Evolutionary conservation across 352 stramenopile genomes (phyloP), one percentile per base, ranked within the genome.

Genomic region (Phytopythium aichiense): DNA sequence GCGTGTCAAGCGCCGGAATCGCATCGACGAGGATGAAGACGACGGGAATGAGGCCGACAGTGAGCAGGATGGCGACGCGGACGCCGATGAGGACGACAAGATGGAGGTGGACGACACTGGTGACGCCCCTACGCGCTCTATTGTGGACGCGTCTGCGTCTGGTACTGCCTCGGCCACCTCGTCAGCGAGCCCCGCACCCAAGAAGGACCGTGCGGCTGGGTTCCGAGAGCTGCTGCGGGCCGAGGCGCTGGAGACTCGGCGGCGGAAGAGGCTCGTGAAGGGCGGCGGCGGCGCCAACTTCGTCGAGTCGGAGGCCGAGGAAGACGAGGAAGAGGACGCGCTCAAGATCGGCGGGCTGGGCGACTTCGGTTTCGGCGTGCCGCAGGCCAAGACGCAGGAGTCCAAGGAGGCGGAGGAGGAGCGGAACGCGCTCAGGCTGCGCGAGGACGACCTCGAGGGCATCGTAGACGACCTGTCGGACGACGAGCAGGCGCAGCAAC

Each of bases 401-500:
- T 84, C 75, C 4, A 92, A 88, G 58, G 87, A 95, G 20, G 78
- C 79, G 0, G 81, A 92, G 65, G 87, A 93, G 16, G 84, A 93
- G 61, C 80, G 78, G 18, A 85, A 82, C 15, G 84, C 84, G 9
- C 70, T 95, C 9, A 83, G 86, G 58, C 65, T 93, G 58, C 82
- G 77, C 15, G 79, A 92, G 33, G 87, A 89, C 35, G 87, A 95
- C 60, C 73, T 95, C 13, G 83, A 93, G 33, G 77, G 87, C 58
- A 95, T 95, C 65, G 87, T 95, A 5, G 87, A 95, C 61, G 84
- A 95, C 20, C 67, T 95, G 7, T 95, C 87, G 4, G 87, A 95
- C 56, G 87, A 95, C 23, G 87, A 95, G 72, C 74, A 75, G 15
- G 76, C 74, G 8, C 67, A 87, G 51, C 66, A 84, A 52, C 69